These are phyloP conservation scores for Metarhizium robertsii DNA, from an alignment of 2,329 filamentous ascomycete species.

Conservation along the genomic window DNA sequence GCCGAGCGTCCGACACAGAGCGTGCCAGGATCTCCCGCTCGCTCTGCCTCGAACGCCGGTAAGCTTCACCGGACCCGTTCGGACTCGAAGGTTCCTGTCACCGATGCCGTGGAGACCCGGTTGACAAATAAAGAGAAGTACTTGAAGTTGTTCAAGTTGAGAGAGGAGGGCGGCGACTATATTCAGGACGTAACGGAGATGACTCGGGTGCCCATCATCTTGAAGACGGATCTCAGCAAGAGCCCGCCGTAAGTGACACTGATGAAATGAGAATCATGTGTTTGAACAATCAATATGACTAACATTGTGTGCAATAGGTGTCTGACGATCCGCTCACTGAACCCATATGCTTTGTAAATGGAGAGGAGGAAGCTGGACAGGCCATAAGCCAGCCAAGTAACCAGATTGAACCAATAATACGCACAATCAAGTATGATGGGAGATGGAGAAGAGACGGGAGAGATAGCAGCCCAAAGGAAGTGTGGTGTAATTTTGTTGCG, in stretches of 20 bases:
- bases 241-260: constrained; percentile 83
- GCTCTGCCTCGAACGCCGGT: constrained; percentile 58
- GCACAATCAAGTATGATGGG: background rate
- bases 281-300: background rate
- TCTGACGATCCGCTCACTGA: constrained; percentile 74
- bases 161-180: constrained; percentile 89
- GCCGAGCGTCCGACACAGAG: constrained; percentile 88
- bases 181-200: constrained; percentile 98
- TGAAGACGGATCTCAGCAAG: constrained; percentile 97
- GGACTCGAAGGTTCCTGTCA: constrained; percentile 78
- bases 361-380: constrained; percentile 1
- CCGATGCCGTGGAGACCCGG: constrained; percentile 68
- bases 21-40: constrained; percentile 82
- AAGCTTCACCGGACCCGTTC: constrained; percentile 81
- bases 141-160: constrained; percentile 75
- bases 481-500: constrained; percentile 3
- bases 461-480: constrained; percentile 1
- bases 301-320: constrained; percentile 40
- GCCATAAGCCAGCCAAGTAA: background rate
- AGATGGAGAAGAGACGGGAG: constrained; percentile 1
- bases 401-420: constrained; percentile 5
- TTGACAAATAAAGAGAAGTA: constrained; percentile 95
- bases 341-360: constrained; percentile 59
- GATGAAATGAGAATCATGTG: background rate
- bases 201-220: constrained; percentile 91